Percentiles rank a stretch among this genome's conserved stretches.
phyloP scores from a whole-genome alignment of 1,284 basidiomycete genomes.

The Apiotrichum gamsii region DNA sequence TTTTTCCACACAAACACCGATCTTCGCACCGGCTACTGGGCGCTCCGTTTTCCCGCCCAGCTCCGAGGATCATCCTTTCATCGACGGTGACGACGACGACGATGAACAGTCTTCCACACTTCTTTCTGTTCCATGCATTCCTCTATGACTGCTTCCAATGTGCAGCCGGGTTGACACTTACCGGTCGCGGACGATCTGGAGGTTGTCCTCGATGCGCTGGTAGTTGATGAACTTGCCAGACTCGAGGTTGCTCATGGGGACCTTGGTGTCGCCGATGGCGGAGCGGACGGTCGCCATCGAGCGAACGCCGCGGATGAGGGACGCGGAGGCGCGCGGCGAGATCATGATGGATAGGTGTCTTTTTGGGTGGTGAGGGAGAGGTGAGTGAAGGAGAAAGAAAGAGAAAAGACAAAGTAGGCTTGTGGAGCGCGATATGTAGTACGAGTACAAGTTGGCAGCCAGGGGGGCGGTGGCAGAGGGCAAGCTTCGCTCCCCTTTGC shows the following conservation, averaged over 20 bases:
- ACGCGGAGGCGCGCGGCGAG: slow-evolving; percentile 26
- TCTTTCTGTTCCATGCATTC: too few species aligned
- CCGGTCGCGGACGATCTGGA: slow-evolving; percentile 73
- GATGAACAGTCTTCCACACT: too few species aligned
- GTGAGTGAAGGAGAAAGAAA: background rate
- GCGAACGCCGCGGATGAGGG: slow-evolving; percentile 30
- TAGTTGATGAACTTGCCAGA: slow-evolving; percentile 83
- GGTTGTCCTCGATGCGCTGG: slow-evolving; percentile 93
- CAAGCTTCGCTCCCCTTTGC: too few species aligned
- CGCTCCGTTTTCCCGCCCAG: too few species aligned
- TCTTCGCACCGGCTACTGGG: too few species aligned
- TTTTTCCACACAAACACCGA: too few species aligned
- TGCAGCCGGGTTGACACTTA: too few species aligned
- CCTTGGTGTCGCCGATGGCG: slow-evolving; percentile 80
- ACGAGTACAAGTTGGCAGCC: too few species aligned
- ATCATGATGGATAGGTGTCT: slow-evolving; percentile 24
- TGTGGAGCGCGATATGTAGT: too few species aligned
- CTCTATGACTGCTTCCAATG: too few species aligned
- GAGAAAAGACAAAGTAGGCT: background rate
- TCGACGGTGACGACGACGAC: too few species aligned
- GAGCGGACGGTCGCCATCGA: slow-evolving; percentile 41
- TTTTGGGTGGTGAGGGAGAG: background rate
- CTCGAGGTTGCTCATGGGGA: slow-evolving; percentile 84
- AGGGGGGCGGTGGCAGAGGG: background rate
- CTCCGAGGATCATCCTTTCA: too few species aligned